Base-by-base conservation (phyloP, 257 asterid genomes). In the Rhazya stricta region DNA sequence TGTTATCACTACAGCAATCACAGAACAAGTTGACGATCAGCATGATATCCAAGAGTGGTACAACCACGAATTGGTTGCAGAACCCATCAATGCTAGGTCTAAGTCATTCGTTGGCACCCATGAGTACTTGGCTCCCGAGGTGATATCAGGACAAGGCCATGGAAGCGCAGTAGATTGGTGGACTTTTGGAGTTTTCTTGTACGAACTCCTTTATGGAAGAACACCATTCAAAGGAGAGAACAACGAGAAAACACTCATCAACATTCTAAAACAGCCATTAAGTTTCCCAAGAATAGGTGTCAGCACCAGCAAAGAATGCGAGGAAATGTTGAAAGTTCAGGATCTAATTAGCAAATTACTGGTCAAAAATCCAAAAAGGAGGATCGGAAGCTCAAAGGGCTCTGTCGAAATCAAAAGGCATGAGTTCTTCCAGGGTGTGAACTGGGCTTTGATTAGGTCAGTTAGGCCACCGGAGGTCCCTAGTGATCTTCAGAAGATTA, bases 111-210 rank as follows among this genome's bases (percentile, higher is more conserved):
- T 91, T 1, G 97, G 97, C 2, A 91, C 97, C 60, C 97, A 91
- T 66, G 97, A 89, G 77, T 91, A 91, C 62, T 75, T 91, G 30
- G 97, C 97, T 2, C 97, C 97, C 3, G 97, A 91, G 82, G 90
- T 91, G 29, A 89, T 91, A 48, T 86, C 92, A 9, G 97, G 97
- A 0, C 94, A 91, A 60, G 97, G 97, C 1, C 97, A 91, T 29
- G 97, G 97, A 0, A 87, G 94, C 66, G 91, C 96, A 1, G 97
- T 91, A 39, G 97, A 91, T 67, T 91, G 97, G 97, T 91, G 97
- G 97, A 89, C 97, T 0, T 79, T 87, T 4, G 97, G 97, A 11
- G 84, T 90, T 34, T 91, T 91, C 61, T 48, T 91, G 6, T 91
- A 77, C 77, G 97, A 91, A 75, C 75, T 91, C 1, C 78, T 89